These are phyloP conservation scores for Seiridium unicorne DNA, from an alignment of 2,329 filamentous ascomycete genomes.

Conservation along the genomic window DNA sequence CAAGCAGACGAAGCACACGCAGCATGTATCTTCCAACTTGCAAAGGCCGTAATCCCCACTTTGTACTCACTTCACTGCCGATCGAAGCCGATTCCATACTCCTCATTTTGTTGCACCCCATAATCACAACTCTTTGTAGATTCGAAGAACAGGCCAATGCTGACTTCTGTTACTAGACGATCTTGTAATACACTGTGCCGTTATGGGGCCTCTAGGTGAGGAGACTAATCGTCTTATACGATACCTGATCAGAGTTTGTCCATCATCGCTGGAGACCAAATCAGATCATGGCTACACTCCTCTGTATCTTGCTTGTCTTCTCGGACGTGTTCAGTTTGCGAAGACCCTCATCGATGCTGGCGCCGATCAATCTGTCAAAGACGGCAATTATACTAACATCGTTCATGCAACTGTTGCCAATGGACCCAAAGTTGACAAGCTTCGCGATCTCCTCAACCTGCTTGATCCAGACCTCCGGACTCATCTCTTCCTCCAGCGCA, in stretches of 20 bases:
- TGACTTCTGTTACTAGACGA: slow-evolving; percentile 41
- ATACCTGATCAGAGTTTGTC: slow-evolving; percentile 63
- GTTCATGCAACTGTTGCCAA: slow-evolving; percentile 55
- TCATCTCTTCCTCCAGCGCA: slow-evolving; percentile 59
- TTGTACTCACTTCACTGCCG: no score
- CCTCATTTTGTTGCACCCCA: no score
- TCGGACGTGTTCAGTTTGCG: slow-evolving; percentile 52
- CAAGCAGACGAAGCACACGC: no score
- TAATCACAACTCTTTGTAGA: no score
- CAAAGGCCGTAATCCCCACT: no score
- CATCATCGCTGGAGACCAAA: slow-evolving; percentile 62
- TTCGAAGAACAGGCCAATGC: neutral
- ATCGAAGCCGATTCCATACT: no score
- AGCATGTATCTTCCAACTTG: no score
- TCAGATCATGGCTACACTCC: slow-evolving; percentile 61
- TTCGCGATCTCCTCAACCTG: slow-evolving; percentile 52
- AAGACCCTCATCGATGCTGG: slow-evolving; percentile 65
- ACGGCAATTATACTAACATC: slow-evolving; percentile 63
- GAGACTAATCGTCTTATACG: slow-evolving; percentile 55
- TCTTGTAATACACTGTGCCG: slow-evolving; percentile 64
- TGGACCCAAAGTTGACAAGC: slow-evolving; percentile 29
- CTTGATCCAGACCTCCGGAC: slow-evolving; percentile 56
- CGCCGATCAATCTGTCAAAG: slow-evolving; percentile 66
- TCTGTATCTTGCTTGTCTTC: slow-evolving; percentile 62
- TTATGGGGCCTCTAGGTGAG: slow-evolving; percentile 42